A percentile compares a stretch with the other conserved stretches of the same genome.
phyloP scores from a whole-genome alignment of 2,329 filamentous ascomycete species.

The Fusarium chaquense region DNA sequence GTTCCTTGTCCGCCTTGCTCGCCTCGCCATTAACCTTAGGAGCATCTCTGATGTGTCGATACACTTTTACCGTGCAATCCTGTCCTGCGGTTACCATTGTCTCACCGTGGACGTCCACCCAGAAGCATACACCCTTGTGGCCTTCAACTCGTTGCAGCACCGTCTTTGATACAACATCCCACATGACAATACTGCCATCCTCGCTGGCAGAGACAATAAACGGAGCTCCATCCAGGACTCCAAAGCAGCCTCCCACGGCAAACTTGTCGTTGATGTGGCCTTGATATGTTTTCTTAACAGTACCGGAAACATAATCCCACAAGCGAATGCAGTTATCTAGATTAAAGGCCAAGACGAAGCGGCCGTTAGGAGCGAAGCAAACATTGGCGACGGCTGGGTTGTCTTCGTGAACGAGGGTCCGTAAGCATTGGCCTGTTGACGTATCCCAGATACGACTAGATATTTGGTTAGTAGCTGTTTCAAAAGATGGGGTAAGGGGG shows the following conservation, averaged over 20 bases:
- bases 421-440: constrained; percentile 91
- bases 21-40: constrained; percentile 36
- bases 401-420: constrained; percentile 95
- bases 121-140: constrained; percentile 71
- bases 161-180: constrained; percentile 90
- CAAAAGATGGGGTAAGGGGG: background rate
- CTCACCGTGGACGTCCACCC: constrained; percentile 70
- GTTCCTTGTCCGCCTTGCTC: constrained; percentile 54
- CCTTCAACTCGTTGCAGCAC: constrained; percentile 75
- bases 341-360: constrained; percentile 91
- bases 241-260: constrained; percentile 88
- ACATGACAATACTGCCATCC: constrained; percentile 85
- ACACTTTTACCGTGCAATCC: constrained; percentile 66
- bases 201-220: constrained; percentile 90
- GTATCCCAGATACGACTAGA: constrained; percentile 91
- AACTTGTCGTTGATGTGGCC: constrained; percentile 88
- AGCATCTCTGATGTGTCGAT: constrained; percentile 51
- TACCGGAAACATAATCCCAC: constrained; percentile 94
- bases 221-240: constrained; percentile 60
- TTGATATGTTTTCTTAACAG: constrained; percentile 96
- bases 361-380: constrained; percentile 93
- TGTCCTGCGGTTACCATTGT: constrained; percentile 70
- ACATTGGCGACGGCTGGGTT: constrained; percentile 91
- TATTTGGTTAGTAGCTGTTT: constrained; percentile 29
- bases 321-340: constrained; percentile 90